These are phyloP conservation scores for Fusarium nanum DNA, from an alignment of 2,329 filamentous ascomycete genomes.

Conservation along the genomic window DNA sequence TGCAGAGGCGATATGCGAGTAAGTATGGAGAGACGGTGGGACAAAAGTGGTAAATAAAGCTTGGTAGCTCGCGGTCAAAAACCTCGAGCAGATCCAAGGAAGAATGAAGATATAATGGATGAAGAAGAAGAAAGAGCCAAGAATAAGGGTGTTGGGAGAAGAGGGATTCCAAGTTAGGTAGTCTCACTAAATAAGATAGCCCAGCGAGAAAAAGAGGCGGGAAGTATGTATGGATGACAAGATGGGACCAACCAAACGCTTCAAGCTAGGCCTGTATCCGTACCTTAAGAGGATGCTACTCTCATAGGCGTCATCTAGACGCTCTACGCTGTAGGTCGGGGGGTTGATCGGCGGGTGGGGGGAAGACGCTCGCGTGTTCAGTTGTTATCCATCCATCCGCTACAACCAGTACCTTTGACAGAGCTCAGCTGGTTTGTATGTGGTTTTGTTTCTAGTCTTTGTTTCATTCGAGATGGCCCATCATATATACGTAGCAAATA, in stretches of 20 bases:
- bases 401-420: constrained; percentile 14
- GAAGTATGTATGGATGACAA: constrained; percentile 13
- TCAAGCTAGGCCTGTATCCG: constrained; percentile 32
- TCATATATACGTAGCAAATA: constrained; percentile 2
- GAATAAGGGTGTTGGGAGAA: constrained; percentile 12
- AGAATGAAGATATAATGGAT: neutral
- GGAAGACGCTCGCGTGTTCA: constrained; percentile 38
- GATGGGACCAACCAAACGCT: constrained; percentile 20
- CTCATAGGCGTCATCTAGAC: constrained; percentile 40
- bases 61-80: constrained; percentile 16
- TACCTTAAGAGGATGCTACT: constrained; percentile 38
- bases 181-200: constrained; percentile 23
- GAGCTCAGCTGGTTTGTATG: constrained; percentile 32
- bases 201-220: constrained; percentile 23
- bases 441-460: neutral
- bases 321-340: constrained; percentile 29
- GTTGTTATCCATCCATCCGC: constrained; percentile 30
- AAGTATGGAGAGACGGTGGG: neutral
- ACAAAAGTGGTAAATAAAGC: constrained; percentile 3
- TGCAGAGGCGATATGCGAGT: constrained; percentile 35
- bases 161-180: constrained; percentile 9
- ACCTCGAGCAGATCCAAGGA: constrained; percentile 16
- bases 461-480: neutral
- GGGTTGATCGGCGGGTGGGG: constrained; percentile 38
- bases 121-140: constrained; percentile 12